A percentile compares a stretch with the other conserved stretches of the same genome.
Conservation (phyloP, 495 filamentous ascomycete genomes). For the Penicillium bovifimosum region DNA sequence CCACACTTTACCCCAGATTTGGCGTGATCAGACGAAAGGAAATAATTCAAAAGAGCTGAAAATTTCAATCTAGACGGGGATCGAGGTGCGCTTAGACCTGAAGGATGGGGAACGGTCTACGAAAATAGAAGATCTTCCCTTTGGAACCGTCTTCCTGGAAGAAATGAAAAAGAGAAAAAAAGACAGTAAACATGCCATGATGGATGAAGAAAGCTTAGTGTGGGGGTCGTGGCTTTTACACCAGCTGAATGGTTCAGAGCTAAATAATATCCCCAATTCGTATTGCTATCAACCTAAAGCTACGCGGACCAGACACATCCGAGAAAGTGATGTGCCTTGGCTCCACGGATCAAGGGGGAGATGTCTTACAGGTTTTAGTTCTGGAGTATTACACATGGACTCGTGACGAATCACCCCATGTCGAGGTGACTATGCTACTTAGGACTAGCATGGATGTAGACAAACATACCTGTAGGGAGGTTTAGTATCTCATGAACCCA, state of each 20-base stretch:
- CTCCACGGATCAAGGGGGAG: neutral
- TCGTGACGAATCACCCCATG: neutral
- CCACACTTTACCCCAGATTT: constrained; percentile 43
- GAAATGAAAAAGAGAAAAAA: neutral
- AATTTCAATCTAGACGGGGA: constrained; percentile 12
- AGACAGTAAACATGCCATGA: too few relatives aligned
- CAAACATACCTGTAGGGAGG: too few relatives aligned
- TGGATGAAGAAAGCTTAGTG: neutral
- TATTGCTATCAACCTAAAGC: neutral
- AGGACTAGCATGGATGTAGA: too few relatives aligned
- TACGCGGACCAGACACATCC: neutral
- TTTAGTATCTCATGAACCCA: too few relatives aligned
- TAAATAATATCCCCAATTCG: neutral
- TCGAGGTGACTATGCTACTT: neutral
- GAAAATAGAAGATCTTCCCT: neutral
- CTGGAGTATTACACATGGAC: neutral
- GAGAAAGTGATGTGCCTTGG: neutral
- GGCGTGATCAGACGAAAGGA: constrained; percentile 16
- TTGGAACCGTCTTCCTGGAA: neutral
- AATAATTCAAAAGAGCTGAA: neutral
- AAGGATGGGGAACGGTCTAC: neutral
- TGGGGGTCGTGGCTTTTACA: neutral
- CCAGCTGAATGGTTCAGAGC: neutral
- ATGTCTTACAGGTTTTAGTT: neutral
- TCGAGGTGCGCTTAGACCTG: neutral